phyloP scores from a whole-genome alignment of 257 asterid genomes.

The Eucommia ulmoides region DNA sequence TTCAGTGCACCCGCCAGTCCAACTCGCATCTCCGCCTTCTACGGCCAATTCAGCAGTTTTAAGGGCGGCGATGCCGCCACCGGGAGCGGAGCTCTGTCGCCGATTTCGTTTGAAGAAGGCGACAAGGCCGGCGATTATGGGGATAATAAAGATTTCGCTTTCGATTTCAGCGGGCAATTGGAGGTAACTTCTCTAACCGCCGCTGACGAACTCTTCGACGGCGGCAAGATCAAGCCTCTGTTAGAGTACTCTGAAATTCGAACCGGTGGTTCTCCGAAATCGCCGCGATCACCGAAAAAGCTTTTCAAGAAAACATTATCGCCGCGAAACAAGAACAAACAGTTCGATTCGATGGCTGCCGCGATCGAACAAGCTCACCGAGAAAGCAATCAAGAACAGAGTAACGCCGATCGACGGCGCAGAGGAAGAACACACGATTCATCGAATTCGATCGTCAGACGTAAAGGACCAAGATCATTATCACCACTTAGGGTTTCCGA shows the following conservation, averaged over 20 bases:
- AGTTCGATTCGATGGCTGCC: conserved; percentile 53
- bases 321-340: conserved; percentile 22
- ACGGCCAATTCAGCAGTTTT: conserved; percentile 13
- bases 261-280: conserved; percentile 22
- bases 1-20: conserved; percentile 67
- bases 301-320: conserved; percentile 35
- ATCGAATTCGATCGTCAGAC: conserved; percentile 8
- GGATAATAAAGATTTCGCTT: conserved; percentile 46
- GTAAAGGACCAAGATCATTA: conserved; percentile 42
- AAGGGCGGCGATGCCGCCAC: conserved; percentile 3
- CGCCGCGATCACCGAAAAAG: conserved; percentile 25
- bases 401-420: conserved; percentile 15
- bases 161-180: conserved; percentile 62
- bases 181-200: conserved; percentile 45
- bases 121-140: conserved; percentile 14
- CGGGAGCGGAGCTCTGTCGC: conserved; percentile 11
- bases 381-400: neutral
- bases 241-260: conserved; percentile 33
- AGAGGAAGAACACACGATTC: conserved; percentile 24
- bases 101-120: conserved; percentile 30
- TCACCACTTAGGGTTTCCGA: conserved; percentile 71
- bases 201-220: conserved; percentile 86
- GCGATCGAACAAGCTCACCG: conserved; percentile 40
- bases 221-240: conserved; percentile 76
- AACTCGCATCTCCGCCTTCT: conserved; percentile 20